Base-by-base conservation (phyloP, 2,329 filamentous ascomycete genomes). In the Hypocreales sp. region DNA sequence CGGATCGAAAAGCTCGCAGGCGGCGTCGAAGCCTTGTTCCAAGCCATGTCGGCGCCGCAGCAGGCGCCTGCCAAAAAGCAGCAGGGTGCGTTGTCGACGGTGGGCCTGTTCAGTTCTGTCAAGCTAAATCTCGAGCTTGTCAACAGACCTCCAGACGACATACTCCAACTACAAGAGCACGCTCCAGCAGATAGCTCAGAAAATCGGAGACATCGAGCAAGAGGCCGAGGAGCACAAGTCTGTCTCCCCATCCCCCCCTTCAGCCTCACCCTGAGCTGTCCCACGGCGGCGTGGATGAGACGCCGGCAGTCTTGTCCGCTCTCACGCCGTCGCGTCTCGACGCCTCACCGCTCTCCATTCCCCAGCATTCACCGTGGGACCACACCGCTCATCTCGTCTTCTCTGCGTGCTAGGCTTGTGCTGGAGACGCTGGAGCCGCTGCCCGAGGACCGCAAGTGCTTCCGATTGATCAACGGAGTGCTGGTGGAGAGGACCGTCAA, bases 201-300 rank as follows among this genome's bases (percentile, higher is more conserved):
- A 93, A 54, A 94, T 98, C 41, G 90, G 90, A 22, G 86, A 95
- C 48, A 86, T 98, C 31, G 90, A 98, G 59, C 83, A 93, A 51
- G 90, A 95, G 52, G 77, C 81, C 13, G 90, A 98, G 54, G 90
- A 98, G 53, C 90, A 98, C 64, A 95, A 93, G 90, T 95, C 17
- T 15, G 29, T 18, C 6, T 15, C 21, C 20, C 9, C 17, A 10
- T 13, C 15, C 15, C 28, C 7, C 13, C 9, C 17, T 12, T 25
- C 15, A n/a, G n/a, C n/a, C n/a, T n/a, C n/a, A n/a, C n/a, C n/a
- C n/a, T n/a, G n/a, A n/a, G n/a, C n/a, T n/a, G n/a, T n/a, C n/a
- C n/a, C n/a, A n/a, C n/a, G n/a, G n/a, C n/a, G n/a, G n/a, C n/a
- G n/a, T n/a, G n/a, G n/a, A n/a, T n/a, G n/a, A n/a, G n/a, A n/a